A percentile compares a stretch with the other conserved stretches of the same genome.
phyloP scores from a whole-genome alignment of 345 rosid genomes.

The Pelargonium nanum region DNA sequence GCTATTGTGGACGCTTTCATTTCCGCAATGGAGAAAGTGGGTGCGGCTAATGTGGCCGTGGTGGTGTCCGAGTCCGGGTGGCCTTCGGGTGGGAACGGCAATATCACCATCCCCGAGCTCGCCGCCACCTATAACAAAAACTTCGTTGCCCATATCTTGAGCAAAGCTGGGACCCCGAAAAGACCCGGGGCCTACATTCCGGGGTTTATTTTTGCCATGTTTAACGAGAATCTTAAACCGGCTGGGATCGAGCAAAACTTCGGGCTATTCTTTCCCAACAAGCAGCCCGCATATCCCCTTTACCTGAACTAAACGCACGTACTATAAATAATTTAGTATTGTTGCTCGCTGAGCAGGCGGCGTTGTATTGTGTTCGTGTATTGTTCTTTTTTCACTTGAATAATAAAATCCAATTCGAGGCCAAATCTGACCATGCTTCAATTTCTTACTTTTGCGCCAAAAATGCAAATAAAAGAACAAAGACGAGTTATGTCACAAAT shows the following conservation, averaged over 20 bases:
- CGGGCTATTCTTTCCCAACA: slow-evolving; percentile 18
- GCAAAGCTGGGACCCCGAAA: slow-evolving; percentile 23
- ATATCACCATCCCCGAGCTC: not conserved
- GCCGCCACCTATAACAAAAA: slow-evolving; percentile 12
- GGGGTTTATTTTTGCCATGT: slow-evolving; percentile 19
- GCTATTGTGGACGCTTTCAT: slow-evolving; percentile 26
- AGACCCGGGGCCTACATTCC: slow-evolving; percentile 6
- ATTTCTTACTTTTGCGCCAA: too few species aligned
- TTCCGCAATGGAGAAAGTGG: slow-evolving; percentile 20
- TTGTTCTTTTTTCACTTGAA: too few species aligned
- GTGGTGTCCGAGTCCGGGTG: slow-evolving; percentile 8
- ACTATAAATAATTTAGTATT: too few species aligned
- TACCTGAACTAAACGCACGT: too few species aligned
- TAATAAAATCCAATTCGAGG: too few species aligned
- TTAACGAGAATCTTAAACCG: slow-evolving; percentile 15
- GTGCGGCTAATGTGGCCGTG: not conserved
- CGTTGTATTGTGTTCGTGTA: too few species aligned
- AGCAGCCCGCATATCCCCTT: slow-evolving; percentile 13
- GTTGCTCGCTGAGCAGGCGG: too few species aligned
- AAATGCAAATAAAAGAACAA: too few species aligned
- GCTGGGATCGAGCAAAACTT: slow-evolving; percentile 11
- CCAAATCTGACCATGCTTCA: too few species aligned
- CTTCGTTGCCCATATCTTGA: slow-evolving; percentile 4
- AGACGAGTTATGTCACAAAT: too few species aligned
- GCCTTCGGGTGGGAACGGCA: slow-evolving; percentile 7